Evolutionary conservation across 2,329 filamentous ascomycete species (phyloP), one percentile per base, ranked within the genome.

Genomic region (Diaporthe velutina): DNA sequence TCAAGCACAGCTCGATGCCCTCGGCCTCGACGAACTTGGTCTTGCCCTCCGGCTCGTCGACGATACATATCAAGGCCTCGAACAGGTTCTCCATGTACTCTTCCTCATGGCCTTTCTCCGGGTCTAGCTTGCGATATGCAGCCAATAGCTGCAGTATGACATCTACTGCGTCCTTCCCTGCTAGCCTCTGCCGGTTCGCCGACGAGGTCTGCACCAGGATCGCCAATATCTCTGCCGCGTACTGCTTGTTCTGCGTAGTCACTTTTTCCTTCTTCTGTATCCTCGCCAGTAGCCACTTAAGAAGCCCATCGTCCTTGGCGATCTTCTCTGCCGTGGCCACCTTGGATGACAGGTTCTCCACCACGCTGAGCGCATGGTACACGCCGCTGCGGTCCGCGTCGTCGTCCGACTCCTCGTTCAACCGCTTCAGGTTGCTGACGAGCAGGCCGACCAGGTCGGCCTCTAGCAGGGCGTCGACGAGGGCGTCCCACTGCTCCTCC

Each of bases 81-180:
- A 99, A 99, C 0, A 98, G 82, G 78, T 99, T 98, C 83, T 98
- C 95, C 81, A 97, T 94, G 82, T 94, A 98, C 84, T 99, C 97
- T 81, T 98, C 96, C 83, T 98, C 97, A 68, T 97, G 93, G 74
- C 95, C 95, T 80, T 94, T 96, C 66, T 92, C 90, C 0, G 97
- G 97, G 80, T 99, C 96, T 66, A 92, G 90, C 85, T 93, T 94
- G 73, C 97, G 92, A 84, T 98, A 99, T 1, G 92, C 87, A 1
- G 96, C 94, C 0, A 97, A 90, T 0, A 98, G 88, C 83, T 97
- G 95, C 19, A 99, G 91, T 78, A 98, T 87, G 4, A 89, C 83
- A 79, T 99, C 96, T 10, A 97, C 88, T 0, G 94, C 93, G 76
- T 98, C 92, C 0, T 93, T 84, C 38, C 86, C 83, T 50, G 90